phyloP scores from a whole-genome alignment of 441 rosid species.

The Macaranga tanarius region DNA sequence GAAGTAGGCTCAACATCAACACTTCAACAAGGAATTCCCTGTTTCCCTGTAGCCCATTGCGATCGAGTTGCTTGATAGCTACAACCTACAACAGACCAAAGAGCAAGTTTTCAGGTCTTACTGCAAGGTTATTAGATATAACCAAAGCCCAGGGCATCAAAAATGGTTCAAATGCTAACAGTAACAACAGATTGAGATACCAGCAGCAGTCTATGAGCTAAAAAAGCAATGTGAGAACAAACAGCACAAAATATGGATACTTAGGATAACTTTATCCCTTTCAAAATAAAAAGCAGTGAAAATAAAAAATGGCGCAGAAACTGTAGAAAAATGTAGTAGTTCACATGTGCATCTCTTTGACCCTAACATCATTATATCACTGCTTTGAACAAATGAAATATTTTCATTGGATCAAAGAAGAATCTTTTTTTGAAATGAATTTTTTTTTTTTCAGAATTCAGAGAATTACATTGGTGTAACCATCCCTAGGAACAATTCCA shows the following conservation, averaged over 20 bases:
- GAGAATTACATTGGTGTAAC: background rate
- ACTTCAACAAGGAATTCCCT: constrained; percentile 85
- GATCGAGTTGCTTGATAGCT: constrained; percentile 90
- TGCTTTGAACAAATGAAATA: constrained; percentile 1
- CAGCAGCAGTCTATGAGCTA: background rate
- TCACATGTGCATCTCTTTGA: background rate
- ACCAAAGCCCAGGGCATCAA: background rate
- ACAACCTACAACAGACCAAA: constrained; percentile 53
- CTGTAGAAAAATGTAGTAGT: background rate
- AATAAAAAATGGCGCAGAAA: too few species aligned
- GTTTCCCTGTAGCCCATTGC: constrained; percentile 84
- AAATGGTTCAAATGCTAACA: background rate
- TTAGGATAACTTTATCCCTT: too few species aligned
- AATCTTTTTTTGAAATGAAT: background rate
- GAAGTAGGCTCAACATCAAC: constrained; percentile 74
- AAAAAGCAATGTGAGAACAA: too few species aligned
- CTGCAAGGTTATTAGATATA: background rate
- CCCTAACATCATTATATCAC: background rate
- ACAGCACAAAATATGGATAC: background rate
- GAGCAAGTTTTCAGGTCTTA: constrained; percentile 14
- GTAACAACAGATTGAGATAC: background rate
- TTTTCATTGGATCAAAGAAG: background rate
- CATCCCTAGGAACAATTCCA: background rate
- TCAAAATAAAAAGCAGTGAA: too few species aligned
- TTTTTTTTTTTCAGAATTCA: background rate